These are phyloP conservation scores for Apophysomyces ossiformis DNA, from an alignment of 371 early-diverging fungal genomes.

Conservation along the genomic window DNA sequence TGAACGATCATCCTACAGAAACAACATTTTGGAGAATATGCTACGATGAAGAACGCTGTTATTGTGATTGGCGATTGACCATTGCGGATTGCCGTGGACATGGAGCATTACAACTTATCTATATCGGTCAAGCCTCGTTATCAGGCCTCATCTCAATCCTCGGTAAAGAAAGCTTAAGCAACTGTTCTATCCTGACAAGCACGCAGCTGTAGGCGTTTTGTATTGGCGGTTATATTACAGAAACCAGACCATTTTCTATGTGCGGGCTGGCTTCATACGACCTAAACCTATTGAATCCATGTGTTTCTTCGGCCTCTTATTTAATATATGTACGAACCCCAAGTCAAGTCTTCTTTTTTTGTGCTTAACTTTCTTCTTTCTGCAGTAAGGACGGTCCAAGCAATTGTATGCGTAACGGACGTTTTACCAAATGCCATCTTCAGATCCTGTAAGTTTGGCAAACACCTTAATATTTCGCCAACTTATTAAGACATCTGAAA, in stretches of 20 bases:
- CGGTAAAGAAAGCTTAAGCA: conserved; percentile 16
- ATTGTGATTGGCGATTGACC: conserved; percentile 34
- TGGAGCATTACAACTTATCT: conserved; percentile 11
- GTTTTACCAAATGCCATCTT: background rate
- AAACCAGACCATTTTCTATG: conserved; percentile 26
- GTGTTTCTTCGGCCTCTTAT: conserved; percentile 22
- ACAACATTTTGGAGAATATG: conserved; percentile 26
- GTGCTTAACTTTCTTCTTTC: background rate
- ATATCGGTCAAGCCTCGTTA: conserved; percentile 18
- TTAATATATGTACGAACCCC: conserved; percentile 21
- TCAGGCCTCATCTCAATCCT: conserved; percentile 22
- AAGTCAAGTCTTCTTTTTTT: background rate
- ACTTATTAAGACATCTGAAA: conserved; percentile 4
- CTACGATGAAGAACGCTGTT: conserved; percentile 18
- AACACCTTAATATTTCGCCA: too few relatives aligned
- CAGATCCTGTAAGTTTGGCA: conserved; percentile 1
- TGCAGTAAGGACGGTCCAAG: conserved; percentile 38
- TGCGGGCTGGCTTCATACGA: conserved; percentile 22
- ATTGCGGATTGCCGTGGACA: conserved; percentile 21
- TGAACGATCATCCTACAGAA: conserved; percentile 4
- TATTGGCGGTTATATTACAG: conserved; percentile 23
- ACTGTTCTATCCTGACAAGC: too few relatives aligned
- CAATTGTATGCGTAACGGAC: conserved; percentile 20
- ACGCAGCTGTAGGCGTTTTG: conserved; percentile 13
- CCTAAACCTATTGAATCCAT: conserved; percentile 33